Evolutionary conservation across 2,329 filamentous ascomycete genomes (phyloP).

Genomic region (Nemania serpens): DNA sequence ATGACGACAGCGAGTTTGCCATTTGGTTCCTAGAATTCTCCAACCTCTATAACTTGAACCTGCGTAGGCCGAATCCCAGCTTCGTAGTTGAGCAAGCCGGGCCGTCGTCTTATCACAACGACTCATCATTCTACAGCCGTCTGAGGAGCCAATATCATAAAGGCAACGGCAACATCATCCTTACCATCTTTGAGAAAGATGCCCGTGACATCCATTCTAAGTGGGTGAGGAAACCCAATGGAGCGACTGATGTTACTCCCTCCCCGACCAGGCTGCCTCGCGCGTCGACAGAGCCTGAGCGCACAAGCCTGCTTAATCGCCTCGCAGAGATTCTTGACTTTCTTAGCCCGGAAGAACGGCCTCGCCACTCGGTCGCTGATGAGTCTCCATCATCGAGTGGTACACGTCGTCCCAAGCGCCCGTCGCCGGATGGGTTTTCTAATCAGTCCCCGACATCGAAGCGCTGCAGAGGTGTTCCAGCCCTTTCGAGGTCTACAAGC

Average conservation of each 20-base stretch:
- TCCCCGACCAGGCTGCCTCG: conserved; percentile 30
- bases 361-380: conserved; percentile 15
- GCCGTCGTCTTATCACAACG: conserved; percentile 30
- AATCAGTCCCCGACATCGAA: conserved; percentile 29
- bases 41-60: conserved; percentile 37
- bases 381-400: conserved; percentile 26
- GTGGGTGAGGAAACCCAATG: conserved; percentile 38
- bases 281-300: conserved; percentile 35
- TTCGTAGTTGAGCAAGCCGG: conserved; percentile 29
- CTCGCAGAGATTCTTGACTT: conserved; percentile 33
- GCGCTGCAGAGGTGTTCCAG: conserved; percentile 25
- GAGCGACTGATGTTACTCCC: conserved; percentile 32
- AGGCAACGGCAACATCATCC: conserved; percentile 29
- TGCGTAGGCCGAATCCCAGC: conserved; percentile 32
- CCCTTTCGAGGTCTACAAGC: conserved; percentile 27
- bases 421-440: conserved; percentile 31
- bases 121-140: conserved; percentile 34
- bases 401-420: conserved; percentile 33
- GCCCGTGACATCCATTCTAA: conserved; percentile 35
- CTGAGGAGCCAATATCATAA: conserved; percentile 33
- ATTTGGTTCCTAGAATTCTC: conserved; percentile 41
- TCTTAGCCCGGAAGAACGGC: conserved; percentile 21
- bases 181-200: conserved; percentile 29
- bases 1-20: conserved; percentile 29
- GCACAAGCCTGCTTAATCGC: conserved; percentile 30